Base-by-base conservation (phyloP, 495 filamentous ascomycete genomes). In the Xylaria longipes region DNA sequence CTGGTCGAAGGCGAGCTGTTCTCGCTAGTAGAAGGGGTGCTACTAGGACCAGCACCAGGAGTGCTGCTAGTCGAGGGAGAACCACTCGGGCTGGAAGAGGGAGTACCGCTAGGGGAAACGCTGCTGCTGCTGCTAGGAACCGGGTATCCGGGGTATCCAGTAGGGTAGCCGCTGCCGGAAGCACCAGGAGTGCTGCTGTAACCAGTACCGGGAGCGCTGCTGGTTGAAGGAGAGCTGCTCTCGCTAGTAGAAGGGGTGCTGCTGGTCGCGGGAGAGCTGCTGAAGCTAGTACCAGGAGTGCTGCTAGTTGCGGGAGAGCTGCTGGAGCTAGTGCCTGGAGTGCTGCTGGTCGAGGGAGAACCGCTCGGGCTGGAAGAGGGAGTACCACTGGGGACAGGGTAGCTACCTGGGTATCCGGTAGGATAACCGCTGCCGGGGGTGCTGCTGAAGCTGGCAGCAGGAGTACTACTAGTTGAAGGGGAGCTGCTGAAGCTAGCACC, bases 81-180 rank as follows among this genome's bases (percentile, higher is more conserved):
- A 27, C 52, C 22, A 27, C 20, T 37, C 20, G 4, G 54, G 8
- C 52, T 41, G 35, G 65, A 41, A 1, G 62, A 31, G 2, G 17
- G 20, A 1, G 15, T 14, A 2, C 39, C 9, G n/a, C 43, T 27
- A 17, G 25, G 9, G 22, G 33, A 0, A 14, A n/a, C 31, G 50
- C 50, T 57, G 50, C 63, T 65, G 63, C n/a, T 9, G 22, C 56
- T 12, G 39, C 50, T 35, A 12, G 37, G 25, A 25, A 22, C 46
- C 1, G 65, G 65, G 33, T 52, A 54, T 3, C 61, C 39, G 20
- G 61, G 25, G 25, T 58, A 57, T 11, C 33, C 33, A 4, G 64
- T 67, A 15, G 64, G 46, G 20, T 68, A 68, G n/a, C 65, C 48
- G 3, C 31, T 27, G 31, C 65, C 65, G 7, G 65, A n/a, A n/a